A percentile compares a stretch with the other conserved stretches of the same genome.
Evolutionary conservation across 2,329 filamentous ascomycete genomes (phyloP).

Genomic region (Penicillium hordei): DNA sequence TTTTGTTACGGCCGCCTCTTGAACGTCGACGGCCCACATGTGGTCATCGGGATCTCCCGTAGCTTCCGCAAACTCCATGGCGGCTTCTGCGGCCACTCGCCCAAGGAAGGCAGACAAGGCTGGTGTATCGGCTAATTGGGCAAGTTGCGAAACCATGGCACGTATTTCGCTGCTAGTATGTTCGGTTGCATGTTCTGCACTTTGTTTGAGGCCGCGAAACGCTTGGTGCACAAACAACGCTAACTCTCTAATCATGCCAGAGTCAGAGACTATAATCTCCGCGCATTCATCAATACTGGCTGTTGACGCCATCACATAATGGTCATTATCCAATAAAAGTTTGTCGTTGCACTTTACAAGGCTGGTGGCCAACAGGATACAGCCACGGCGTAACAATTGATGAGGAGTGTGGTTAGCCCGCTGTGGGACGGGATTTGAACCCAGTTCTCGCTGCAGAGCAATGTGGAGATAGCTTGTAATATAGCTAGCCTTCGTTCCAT

Average conservation of each 20-base stretch:
- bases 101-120: slow-evolving; percentile 33
- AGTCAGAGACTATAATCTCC: slow-evolving; percentile 27
- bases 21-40: slow-evolving; percentile 41
- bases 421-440: slow-evolving; percentile 2
- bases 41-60: slow-evolving; percentile 41
- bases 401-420: slow-evolving; percentile 18
- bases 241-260: slow-evolving; percentile 36
- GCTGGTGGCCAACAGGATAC: slow-evolving; percentile 32
- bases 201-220: slow-evolving; percentile 34
- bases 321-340: slow-evolving; percentile 8
- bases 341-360: slow-evolving; percentile 31
- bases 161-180: slow-evolving; percentile 29
- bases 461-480: slow-evolving; percentile 27
- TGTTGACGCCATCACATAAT: slow-evolving; percentile 17
- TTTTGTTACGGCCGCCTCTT: slow-evolving; percentile 31
- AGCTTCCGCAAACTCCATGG: slow-evolving; percentile 43
- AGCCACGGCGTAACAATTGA: slow-evolving; percentile 35
- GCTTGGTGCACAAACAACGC: slow-evolving; percentile 37
- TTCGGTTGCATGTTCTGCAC: slow-evolving; percentile 22
- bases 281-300: slow-evolving; percentile 34
- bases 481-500: slow-evolving; percentile 27
- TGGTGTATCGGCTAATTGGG: slow-evolving; percentile 19
- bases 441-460: slow-evolving; percentile 27
- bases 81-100: slow-evolving; percentile 40
- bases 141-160: slow-evolving; percentile 27